These are phyloP conservation scores for Mycena epipterygia DNA, from an alignment of 768 basidiomycete species.

Conservation along the genomic window DNA sequence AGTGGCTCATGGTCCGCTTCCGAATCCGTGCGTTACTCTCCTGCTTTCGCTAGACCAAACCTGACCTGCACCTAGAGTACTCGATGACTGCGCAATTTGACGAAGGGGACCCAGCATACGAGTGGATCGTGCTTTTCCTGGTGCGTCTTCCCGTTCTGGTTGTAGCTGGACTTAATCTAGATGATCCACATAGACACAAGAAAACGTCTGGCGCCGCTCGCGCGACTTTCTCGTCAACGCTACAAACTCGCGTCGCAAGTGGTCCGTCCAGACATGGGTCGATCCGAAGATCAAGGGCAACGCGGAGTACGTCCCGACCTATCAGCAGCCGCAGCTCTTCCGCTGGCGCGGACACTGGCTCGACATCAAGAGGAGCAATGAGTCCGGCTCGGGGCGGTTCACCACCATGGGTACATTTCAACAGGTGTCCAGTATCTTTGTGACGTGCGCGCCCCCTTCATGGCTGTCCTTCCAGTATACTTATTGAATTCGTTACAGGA, in stretches of 20 bases:
- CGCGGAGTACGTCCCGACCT: constrained; percentile 60
- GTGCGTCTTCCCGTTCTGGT: constrained; percentile 44
- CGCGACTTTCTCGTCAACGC: constrained; percentile 56
- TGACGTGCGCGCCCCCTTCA: constrained; percentile 49
- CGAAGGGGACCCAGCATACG: constrained; percentile 62
- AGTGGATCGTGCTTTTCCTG: constrained; percentile 62
- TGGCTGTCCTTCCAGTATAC: neutral
- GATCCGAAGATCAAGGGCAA: constrained; percentile 39
- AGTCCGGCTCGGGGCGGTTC: constrained; percentile 20
- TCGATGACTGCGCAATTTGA: constrained; percentile 60
- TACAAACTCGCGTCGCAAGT: constrained; percentile 49
- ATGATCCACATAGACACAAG: constrained; percentile 53
- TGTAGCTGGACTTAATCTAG: too few relatives aligned
- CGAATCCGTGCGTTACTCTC: constrained; percentile 3
- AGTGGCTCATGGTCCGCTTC: constrained; percentile 12
- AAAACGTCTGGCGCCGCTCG: constrained; percentile 58
- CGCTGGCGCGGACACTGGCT: constrained; percentile 59
- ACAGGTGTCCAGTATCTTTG: constrained; percentile 25
- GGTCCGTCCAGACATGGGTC: constrained; percentile 18
- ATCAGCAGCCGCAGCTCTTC: constrained; percentile 56
- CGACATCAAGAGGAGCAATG: constrained; percentile 47
- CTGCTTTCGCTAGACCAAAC: neutral
- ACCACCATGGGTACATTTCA: neutral
- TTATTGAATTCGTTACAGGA: constrained; percentile 40
- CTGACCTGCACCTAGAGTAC: constrained; percentile 48